These are phyloP conservation scores for Tausonia pullulans DNA, from an alignment of 1,284 basidiomycete species.

Conservation along the genomic window DNA sequence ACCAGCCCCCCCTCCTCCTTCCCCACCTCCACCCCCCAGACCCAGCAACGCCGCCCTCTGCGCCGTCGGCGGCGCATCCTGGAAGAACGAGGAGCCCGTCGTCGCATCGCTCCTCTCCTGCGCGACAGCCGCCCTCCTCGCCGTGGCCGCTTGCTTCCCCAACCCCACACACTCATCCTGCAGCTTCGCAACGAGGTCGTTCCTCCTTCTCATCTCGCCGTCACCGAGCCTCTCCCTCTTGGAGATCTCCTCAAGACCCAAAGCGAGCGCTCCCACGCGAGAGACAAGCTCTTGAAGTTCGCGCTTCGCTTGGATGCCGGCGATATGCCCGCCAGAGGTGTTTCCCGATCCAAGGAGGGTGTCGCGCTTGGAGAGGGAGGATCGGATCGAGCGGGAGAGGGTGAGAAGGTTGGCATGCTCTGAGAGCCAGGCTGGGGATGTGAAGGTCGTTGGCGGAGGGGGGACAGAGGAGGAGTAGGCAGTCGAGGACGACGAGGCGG, in stretches of 20 bases:
- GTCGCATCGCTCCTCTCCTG: background rate
- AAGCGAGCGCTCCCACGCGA: slow-evolving; percentile 51
- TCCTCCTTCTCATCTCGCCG: slow-evolving; percentile 65
- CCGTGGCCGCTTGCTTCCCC: slow-evolving; percentile 60
- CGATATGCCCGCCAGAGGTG: slow-evolving; percentile 55
- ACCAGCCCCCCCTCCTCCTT: too few species aligned
- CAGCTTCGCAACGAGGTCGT: slow-evolving; percentile 65
- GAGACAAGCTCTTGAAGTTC: slow-evolving; percentile 58
- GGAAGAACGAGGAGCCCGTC: background rate
- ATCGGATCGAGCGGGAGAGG: slow-evolving; percentile 59
- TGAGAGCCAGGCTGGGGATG: slow-evolving; percentile 49
- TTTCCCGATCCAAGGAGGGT: slow-evolving; percentile 59
- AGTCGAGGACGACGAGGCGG: slow-evolving; percentile 33
- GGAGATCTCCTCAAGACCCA: slow-evolving; percentile 53
- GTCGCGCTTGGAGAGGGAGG: slow-evolving; percentile 69
- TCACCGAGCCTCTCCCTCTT: slow-evolving; percentile 54
- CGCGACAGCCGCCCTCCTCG: slow-evolving; percentile 23
- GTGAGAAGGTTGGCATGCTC: slow-evolving; percentile 62
- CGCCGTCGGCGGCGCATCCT: background rate
- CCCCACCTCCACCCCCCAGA: background rate
- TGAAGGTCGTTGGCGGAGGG: background rate
- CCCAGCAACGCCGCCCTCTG: slow-evolving; percentile 11
- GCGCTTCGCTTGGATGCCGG: slow-evolving; percentile 67
- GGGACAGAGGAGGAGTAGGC: slow-evolving; percentile 5
- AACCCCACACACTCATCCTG: slow-evolving; percentile 78